These are phyloP conservation scores for Lunularia cruciata DNA, from an alignment of 225 moss, liverwort and hornwort species.

Conservation along the genomic window DNA sequence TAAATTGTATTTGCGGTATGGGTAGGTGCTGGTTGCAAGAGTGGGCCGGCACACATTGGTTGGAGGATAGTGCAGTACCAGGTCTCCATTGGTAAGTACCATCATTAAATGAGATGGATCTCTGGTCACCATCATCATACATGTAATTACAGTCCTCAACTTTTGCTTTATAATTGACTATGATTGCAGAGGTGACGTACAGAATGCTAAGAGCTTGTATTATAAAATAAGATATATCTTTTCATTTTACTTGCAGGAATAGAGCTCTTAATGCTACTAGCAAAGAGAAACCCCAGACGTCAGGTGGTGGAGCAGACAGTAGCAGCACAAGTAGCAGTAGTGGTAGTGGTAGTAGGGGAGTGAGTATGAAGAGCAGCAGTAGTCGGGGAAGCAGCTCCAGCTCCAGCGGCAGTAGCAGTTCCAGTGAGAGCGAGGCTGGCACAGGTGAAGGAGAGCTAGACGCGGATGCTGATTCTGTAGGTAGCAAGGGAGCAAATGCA, in stretches of 20 bases:
- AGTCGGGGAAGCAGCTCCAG: constrained; percentile 63
- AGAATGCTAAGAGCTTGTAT: too few species aligned
- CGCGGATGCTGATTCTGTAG: constrained; percentile 88
- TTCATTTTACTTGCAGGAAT: constrained; percentile 43
- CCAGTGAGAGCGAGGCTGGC: constrained; percentile 80
- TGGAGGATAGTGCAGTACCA: constrained; percentile 65
- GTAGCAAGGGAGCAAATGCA: constrained; percentile 62
- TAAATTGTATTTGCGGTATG: neutral
- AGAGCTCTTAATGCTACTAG: constrained; percentile 45
- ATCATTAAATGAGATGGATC: too few species aligned
- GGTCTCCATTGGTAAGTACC: constrained; percentile 36
- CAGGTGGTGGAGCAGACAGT: constrained; percentile 53
- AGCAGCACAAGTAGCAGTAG: constrained; percentile 73
- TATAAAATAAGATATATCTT: too few species aligned
- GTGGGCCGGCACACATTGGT: constrained; percentile 92
- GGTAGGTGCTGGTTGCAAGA: constrained; percentile 95
- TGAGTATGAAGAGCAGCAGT: constrained; percentile 73
- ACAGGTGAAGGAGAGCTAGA: constrained; percentile 74
- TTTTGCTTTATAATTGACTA: too few species aligned
- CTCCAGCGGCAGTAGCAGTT: constrained; percentile 62
- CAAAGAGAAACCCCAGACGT: constrained; percentile 53
- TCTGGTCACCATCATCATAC: too few species aligned
- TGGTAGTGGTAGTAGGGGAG: constrained; percentile 76
- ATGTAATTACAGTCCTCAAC: too few species aligned
- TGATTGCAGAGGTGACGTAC: too few species aligned